Conservation (phyloP, 345 rosid genomes). For the Populus nigra region DNA sequence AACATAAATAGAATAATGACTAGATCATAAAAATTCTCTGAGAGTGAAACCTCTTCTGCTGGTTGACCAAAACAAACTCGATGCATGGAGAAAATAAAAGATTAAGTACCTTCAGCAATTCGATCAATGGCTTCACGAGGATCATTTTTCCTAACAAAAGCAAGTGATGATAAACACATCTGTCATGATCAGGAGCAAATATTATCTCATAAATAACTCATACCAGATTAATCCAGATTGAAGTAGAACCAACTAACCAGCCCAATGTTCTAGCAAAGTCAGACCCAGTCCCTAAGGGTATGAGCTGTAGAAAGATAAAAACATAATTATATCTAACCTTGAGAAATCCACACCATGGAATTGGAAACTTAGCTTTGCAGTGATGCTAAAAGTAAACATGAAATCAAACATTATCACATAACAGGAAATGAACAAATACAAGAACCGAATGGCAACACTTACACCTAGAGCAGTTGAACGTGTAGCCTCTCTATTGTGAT, state of each 20-base stretch:
- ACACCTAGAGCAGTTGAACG: slow-evolving; percentile 90
- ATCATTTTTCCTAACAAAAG: slow-evolving; percentile 68
- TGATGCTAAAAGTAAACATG: not conserved
- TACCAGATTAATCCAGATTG: slow-evolving; percentile 9
- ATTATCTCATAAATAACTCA: not conserved
- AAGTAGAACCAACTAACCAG: slow-evolving; percentile 62
- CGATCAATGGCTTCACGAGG: slow-evolving; percentile 82
- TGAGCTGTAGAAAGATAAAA: slow-evolving; percentile 52
- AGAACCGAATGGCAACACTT: slow-evolving; percentile 29
- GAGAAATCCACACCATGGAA: slow-evolving; percentile 6
- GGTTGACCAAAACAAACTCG: not conserved
- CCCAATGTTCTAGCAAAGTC: slow-evolving; percentile 93
- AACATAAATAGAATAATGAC: not conserved
- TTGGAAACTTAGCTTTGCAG: not conserved
- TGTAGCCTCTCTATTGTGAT: slow-evolving; percentile 41
- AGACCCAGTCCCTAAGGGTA: slow-evolving; percentile 94
- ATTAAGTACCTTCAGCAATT: slow-evolving; percentile 61
- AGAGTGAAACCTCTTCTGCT: not conserved
- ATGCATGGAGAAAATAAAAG: not conserved
- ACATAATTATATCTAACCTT: slow-evolving; percentile 17
- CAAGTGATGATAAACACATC: not conserved
- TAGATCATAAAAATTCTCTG: not conserved
- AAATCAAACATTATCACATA: too few relatives aligned
- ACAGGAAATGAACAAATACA: too few relatives aligned
- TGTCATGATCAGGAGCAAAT: slow-evolving; percentile 14